These are phyloP conservation scores for Rhodotorula glutinis DNA, from an alignment of 1,284 basidiomycete genomes.

Conservation along the genomic window DNA sequence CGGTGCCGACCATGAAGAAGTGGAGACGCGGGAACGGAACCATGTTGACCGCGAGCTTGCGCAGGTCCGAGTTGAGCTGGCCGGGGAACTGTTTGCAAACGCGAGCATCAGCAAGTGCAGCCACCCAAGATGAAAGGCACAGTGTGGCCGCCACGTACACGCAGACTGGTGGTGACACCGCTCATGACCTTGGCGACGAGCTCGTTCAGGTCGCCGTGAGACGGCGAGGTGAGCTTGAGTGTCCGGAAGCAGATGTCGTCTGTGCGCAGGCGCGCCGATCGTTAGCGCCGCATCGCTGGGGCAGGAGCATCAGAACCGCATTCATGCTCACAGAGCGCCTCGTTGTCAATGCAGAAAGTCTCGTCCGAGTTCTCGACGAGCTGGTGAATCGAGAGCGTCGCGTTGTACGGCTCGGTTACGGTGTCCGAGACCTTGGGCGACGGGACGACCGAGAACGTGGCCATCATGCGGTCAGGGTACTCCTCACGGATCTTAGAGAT, in stretches of 20 bases:
- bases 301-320: too few species aligned
- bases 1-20: conserved; percentile 98
- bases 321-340: conserved; percentile 6
- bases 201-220: conserved; percentile 95
- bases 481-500: conserved; percentile 61
- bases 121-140: too few species aligned
- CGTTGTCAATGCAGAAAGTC: conserved; percentile 19
- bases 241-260: conserved; percentile 97
- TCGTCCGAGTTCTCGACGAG: conserved; percentile 57
- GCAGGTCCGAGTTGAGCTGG: conserved; percentile 91
- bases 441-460: conserved; percentile 61
- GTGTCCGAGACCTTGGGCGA: conserved; percentile 56
- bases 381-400: conserved; percentile 60
- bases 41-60: conserved; percentile 97
- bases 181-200: conserved; percentile 98
- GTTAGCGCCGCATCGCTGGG: too few species aligned
- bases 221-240: conserved; percentile 87
- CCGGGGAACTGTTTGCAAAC: conserved; percentile 70
- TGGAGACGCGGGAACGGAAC: conserved; percentile 65
- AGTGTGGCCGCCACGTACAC: conserved; percentile 49
- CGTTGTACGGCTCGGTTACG: conserved; percentile 64
- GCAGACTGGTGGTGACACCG: conserved; percentile 90
- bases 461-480: conserved; percentile 63
- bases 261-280: conserved; percentile 3
- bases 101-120: background rate